Conservation (phyloP, 2,329 filamentous ascomycete species). For the Delphinella strobiligena region DNA sequence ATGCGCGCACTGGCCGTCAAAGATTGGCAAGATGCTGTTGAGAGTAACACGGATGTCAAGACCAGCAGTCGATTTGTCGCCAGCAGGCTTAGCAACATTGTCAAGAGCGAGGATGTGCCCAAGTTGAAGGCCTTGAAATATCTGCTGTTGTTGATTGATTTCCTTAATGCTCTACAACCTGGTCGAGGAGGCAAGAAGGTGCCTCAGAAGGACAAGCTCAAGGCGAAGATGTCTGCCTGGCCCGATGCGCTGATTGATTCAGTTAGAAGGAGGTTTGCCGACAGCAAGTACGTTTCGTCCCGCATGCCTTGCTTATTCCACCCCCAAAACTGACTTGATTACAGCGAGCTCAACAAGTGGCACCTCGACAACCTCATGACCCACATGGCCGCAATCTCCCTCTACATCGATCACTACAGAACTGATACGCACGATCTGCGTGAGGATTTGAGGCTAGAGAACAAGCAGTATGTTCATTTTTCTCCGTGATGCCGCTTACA, state of each 20-base stretch:
- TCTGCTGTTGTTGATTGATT: slow-evolving; percentile 35
- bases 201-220: slow-evolving; percentile 50
- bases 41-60: slow-evolving; percentile 44
- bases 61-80: slow-evolving; percentile 54
- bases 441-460: slow-evolving; percentile 60
- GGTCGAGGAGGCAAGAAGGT: slow-evolving; percentile 33
- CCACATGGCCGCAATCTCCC: slow-evolving; percentile 58
- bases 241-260: slow-evolving; percentile 52
- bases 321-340: slow-evolving; percentile 1
- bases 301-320: too few species aligned
- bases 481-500: background rate
- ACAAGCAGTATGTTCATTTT: slow-evolving; percentile 41
- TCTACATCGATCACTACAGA: slow-evolving; percentile 61
- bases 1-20: slow-evolving; percentile 56
- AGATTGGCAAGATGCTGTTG: slow-evolving; percentile 61
- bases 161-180: slow-evolving; percentile 28
- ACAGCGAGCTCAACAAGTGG: slow-evolving; percentile 53
- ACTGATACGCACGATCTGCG: slow-evolving; percentile 58
- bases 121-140: slow-evolving; percentile 38
- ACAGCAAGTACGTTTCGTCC: slow-evolving; percentile 30
- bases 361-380: slow-evolving; percentile 61
- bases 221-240: slow-evolving; percentile 40
- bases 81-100: slow-evolving; percentile 45
- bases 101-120: slow-evolving; percentile 38
- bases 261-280: slow-evolving; percentile 58